Base-by-base conservation (phyloP, 345 rosid species). In the Euclidium syriacum region DNA sequence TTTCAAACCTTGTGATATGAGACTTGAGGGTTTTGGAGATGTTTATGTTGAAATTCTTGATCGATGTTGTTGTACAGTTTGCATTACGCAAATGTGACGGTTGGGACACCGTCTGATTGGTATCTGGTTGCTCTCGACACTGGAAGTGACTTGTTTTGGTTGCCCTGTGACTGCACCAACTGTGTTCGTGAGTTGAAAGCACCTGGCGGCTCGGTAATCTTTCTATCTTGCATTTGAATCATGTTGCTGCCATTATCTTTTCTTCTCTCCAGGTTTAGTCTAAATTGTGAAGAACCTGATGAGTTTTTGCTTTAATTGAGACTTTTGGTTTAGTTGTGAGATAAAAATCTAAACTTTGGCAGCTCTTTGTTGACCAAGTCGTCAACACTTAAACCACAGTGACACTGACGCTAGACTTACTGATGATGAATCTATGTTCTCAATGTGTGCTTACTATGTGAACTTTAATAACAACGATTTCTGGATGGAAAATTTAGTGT, bases 81-180 rank as follows among this genome's bases (percentile, higher is more conserved):
- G 64, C 82, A 94, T 79, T 94, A 87, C 55, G 96, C 91, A 5
- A 83, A 90, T 65, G 87, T 94, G 25, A 68, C 90, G 0, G 71
- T 94, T 18, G 99, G 99, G 69, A 84, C 80, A 32, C 99, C 96
- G 6, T 57, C 79, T 64, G 53, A 75, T 41, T 81, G 84, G 42
- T 94, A 70, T 76, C 52, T 94, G 53, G 99, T 90, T 49, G 99
- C 99, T 23, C 58, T 90, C 33, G 99, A 94, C 71, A 94, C 96
- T 3, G 99, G 99, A 35, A 94, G 97, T 65, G 88, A 87, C 72
- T 78, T 87, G 71, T 90, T 94, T 64, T 94, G 99, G 99, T 65
- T 94, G 61, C 97, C 99, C 8, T 94, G 99, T 35, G 89, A 94
- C 57, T 94, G 97, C 65, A 22, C 26, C 15, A 78, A 63, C 57